Evolutionary conservation across 257 asterid genomes (phyloP), one percentile per base, ranked within the genome.

Genomic region (Ilex aquifolium): DNA sequence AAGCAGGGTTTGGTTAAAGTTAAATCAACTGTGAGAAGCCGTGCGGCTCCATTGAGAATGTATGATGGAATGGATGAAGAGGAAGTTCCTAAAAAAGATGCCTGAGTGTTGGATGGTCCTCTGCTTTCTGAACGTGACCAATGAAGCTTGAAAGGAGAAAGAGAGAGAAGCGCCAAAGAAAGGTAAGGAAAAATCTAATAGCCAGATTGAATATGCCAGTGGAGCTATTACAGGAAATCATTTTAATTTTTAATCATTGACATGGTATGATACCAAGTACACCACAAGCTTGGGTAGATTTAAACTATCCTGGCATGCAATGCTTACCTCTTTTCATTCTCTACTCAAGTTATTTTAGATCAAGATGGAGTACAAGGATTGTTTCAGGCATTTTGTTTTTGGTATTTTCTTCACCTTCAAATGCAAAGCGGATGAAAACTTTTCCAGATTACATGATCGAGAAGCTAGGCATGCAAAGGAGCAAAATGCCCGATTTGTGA

Each of bases 21-120:
- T 61, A 86, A 92, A 73, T 95, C 97, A 21, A 65, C 96, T 0
- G 99, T 92, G 62, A 89, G 99, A 73, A 92, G 98, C 83, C 91
- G 87, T 52, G 72, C 69, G 66, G 86, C 95, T 57, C 99, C 99
- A 44, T 10, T 92, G 80, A 81, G 99, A 81, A 92, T 92, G 99
- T 81, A 58, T 68, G 99, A 92, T 70, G 99, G 99, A 59, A 83
- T 92, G 99, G 97, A 92, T 76, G 97, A 89, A 75, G 80, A 63
- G 71, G 88, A 77, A 71, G 91, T 82, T 73, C 91, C 95, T 9
- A n/a, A 88, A 84, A 80, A 88, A 89, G 82, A 84, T 87, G 69
- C 87, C 84, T 14, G 99, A 92, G 96, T 95, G n/a, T 85, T 87
- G 69, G 99, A 92, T 73, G 99, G 99, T 63, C 97, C 97, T 54